phyloP scores from a whole-genome alignment of 73 alveolate species.

The Paramecium biaurelia region DNA sequence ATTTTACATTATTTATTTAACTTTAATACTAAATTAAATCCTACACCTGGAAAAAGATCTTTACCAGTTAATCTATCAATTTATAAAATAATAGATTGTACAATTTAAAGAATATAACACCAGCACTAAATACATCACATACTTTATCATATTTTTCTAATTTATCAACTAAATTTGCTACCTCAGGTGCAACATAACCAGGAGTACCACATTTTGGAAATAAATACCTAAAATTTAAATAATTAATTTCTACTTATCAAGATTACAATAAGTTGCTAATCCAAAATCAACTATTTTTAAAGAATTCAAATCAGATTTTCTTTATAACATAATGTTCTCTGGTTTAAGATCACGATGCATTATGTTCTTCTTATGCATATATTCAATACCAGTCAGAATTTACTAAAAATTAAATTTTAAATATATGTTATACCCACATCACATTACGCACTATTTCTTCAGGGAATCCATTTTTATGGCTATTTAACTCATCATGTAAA shows the following conservation, averaged over 20 bases:
- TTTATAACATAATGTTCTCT: conserved; percentile 51
- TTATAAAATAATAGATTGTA: background rate
- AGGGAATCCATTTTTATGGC: conserved; percentile 52
- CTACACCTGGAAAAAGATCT: conserved; percentile 57
- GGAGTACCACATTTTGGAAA: conserved; percentile 73
- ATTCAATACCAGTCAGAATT: conserved; percentile 49
- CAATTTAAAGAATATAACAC: conserved; percentile 61
- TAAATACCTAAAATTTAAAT: background rate
- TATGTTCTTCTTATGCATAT: conserved; percentile 40
- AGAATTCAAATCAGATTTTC: background rate
- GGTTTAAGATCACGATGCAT: conserved; percentile 67
- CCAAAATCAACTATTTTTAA: conserved; percentile 64
- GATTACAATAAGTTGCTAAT: conserved; percentile 53
- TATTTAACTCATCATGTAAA: conserved; percentile 56
- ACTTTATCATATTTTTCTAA: conserved; percentile 42
- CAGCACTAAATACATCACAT: conserved; percentile 62
- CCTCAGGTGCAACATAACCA: conserved; percentile 83
- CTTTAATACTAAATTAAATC: conserved; percentile 53
- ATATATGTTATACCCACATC: conserved; percentile 20
- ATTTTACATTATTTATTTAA: conserved; percentile 50
- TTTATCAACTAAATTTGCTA: conserved; percentile 61
- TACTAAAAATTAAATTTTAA: background rate
- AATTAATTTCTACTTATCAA: background rate
- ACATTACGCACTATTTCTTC: conserved; percentile 56
- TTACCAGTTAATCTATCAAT: conserved; percentile 48